These are phyloP conservation scores for Trametes gibbosa DNA, from an alignment of 768 basidiomycete species.

Conservation along the genomic window DNA sequence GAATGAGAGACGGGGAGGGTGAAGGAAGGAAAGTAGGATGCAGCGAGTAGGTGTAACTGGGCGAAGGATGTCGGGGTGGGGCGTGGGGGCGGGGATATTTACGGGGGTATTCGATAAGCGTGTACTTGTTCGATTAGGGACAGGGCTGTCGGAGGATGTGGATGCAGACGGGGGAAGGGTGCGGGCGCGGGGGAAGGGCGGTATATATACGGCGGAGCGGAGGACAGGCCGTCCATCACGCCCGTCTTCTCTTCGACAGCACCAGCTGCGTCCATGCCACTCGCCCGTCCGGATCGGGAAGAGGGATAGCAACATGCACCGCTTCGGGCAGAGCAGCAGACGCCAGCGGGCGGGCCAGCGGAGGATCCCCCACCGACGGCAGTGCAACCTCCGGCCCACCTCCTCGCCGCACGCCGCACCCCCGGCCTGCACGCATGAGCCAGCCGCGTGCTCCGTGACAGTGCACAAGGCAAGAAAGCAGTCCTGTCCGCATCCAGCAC, in stretches of 20 bases:
- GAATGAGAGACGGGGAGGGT: neutral
- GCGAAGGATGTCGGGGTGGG: neutral
- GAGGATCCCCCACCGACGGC: constrained; percentile 8
- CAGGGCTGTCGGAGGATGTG: constrained; percentile 6
- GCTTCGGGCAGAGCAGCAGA: constrained; percentile 4
- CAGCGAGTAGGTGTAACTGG: constrained; percentile 21
- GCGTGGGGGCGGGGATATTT: constrained; percentile 2
- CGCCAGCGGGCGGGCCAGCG: constrained; percentile 9
- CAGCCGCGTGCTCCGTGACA: constrained; percentile 5
- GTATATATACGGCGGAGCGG: constrained; percentile 17
- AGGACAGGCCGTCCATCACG: constrained; percentile 18
- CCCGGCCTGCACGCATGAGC: neutral
- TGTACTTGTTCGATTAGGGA: constrained; percentile 12
- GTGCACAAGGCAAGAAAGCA: neutral
- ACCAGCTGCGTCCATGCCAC: constrained; percentile 14
- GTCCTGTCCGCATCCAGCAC: neutral
- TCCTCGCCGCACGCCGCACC: neutral
- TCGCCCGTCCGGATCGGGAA: constrained; percentile 13
- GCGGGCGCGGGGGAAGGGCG: constrained; percentile 14
- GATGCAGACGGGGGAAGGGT: constrained; percentile 6
- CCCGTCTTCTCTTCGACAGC: constrained; percentile 21
- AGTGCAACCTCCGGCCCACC: neutral
- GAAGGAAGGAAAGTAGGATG: constrained; percentile 15
- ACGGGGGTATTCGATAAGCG: constrained; percentile 5
- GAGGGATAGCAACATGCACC: constrained; percentile 6